Percentiles rank a stretch among this genome's conserved stretches.
phyloP scores from a whole-genome alignment of 1,284 basidiomycete species.

The Sanguinoderma infundibulare region DNA sequence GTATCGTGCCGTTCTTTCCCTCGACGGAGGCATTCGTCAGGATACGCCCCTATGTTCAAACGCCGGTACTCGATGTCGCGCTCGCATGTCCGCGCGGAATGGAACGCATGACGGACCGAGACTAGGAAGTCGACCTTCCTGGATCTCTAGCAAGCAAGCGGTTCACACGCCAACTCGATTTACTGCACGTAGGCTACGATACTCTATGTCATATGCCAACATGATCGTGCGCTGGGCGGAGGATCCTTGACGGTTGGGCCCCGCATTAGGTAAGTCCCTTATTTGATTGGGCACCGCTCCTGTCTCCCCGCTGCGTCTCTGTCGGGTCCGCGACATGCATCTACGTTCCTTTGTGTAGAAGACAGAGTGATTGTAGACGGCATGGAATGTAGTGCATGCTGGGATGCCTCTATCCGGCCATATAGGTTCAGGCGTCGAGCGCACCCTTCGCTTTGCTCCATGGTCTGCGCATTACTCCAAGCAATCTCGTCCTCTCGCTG shows the following conservation, averaged over 20 bases:
- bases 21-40: too few species aligned
- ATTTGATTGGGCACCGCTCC: background rate
- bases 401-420: background rate
- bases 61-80: too few species aligned
- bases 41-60: background rate
- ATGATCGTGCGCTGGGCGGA: background rate
- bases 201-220: background rate
- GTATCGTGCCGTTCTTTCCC: background rate
- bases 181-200: background rate
- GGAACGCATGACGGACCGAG: background rate
- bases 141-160: too few species aligned
- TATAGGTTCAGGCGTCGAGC: background rate
- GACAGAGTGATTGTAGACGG: background rate
- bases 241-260: background rate
- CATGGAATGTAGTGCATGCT: background rate
- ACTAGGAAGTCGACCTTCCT: background rate
- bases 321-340: background rate
- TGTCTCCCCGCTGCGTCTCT: background rate
- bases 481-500: background rate
- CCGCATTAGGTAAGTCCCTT: background rate
- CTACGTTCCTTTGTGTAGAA: background rate
- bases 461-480: background rate
- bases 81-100: background rate
- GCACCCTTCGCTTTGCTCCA: background rate
- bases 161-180: background rate